phyloP scores from a whole-genome alignment of 2,329 filamentous ascomycete species.

The Rasamsonia emersonii region DNA sequence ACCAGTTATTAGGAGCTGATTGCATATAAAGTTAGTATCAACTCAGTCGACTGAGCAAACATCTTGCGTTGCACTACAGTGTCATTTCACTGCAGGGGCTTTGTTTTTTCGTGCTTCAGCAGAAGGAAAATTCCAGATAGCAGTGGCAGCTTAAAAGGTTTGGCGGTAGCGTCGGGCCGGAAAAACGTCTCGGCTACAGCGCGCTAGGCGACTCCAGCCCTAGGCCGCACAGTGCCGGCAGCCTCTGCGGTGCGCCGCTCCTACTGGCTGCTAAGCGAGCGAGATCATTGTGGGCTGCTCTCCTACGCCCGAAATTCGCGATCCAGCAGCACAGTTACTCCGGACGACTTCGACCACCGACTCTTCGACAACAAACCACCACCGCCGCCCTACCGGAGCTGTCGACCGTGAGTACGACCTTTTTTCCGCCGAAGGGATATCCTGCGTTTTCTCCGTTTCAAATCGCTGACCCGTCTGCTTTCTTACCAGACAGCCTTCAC shows the following conservation, averaged over 20 bases:
- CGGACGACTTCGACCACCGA: conserved; percentile 30
- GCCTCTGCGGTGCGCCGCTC: conserved; percentile 8
- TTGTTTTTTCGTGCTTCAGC: too few relatives aligned
- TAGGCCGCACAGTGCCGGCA: conserved; percentile 21
- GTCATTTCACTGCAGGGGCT: too few relatives aligned
- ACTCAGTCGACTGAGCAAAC: too few relatives aligned
- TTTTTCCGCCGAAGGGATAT: conserved; percentile 2
- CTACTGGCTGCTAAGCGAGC: conserved; percentile 35
- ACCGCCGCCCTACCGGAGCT: conserved; percentile 27
- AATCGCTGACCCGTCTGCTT: conserved; percentile 7
- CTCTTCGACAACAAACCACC: conserved; percentile 32
- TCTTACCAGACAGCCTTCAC: conserved; percentile 50
- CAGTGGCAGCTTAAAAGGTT: too few relatives aligned
- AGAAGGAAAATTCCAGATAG: too few relatives aligned
- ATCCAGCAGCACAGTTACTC: conserved; percentile 21
- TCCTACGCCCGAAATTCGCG: conserved; percentile 32
- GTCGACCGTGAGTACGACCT: conserved; percentile 33
- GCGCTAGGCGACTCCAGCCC: conserved; percentile 20
- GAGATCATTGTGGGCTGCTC: conserved; percentile 27
- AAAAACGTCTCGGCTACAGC: too few relatives aligned
- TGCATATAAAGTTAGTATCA: too few relatives aligned
- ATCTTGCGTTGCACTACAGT: too few relatives aligned
- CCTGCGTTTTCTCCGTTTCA: conserved; percentile 5
- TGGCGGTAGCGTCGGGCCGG: conserved; percentile 11
- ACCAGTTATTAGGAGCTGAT: conserved; percentile 8